phyloP scores from a whole-genome alignment of 306 rosid species.

The Castanea crenata region DNA sequence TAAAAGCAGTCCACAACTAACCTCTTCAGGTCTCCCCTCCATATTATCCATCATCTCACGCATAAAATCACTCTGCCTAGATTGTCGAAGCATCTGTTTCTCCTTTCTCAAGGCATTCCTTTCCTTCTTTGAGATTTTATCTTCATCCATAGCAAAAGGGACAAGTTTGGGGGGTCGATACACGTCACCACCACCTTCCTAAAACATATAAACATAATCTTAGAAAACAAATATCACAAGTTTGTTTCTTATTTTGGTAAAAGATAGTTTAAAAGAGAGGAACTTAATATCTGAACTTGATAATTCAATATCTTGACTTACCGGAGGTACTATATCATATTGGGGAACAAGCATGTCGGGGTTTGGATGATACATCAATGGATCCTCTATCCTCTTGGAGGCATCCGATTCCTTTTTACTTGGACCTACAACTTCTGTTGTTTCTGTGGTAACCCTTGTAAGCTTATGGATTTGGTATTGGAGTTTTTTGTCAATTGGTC shows the following conservation, averaged over 20 bases:
- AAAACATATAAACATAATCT: conserved; percentile 20
- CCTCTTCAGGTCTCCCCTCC: conserved; percentile 93
- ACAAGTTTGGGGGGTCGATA: conserved; percentile 66
- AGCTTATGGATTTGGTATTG: conserved; percentile 89
- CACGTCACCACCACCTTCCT: conserved; percentile 46
- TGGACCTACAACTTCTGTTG: conserved; percentile 31
- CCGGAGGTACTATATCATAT: conserved; percentile 43
- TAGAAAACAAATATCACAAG: conserved; percentile 1
- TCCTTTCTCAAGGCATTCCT: conserved; percentile 72
- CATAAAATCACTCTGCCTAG: conserved; percentile 56
- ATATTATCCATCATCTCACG: conserved; percentile 60
- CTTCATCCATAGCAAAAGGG: conserved; percentile 66
- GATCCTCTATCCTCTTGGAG: conserved; percentile 46
- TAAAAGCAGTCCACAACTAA: conserved; percentile 20
- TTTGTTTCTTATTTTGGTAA: neutral
- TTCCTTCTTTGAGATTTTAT: conserved; percentile 55
- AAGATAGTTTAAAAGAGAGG: neutral
- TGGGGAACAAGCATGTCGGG: conserved; percentile 71
- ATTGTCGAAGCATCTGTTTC: conserved; percentile 51
- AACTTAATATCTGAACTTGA: neutral
- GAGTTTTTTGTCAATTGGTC: conserved; percentile 83
- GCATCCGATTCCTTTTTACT: conserved; percentile 41
- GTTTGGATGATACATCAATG: conserved; percentile 73
- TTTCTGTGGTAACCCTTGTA: conserved; percentile 45
- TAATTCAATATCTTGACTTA: conserved; percentile 16